Percentiles rank a stretch among this genome's conserved stretches.
phyloP scores from a whole-genome alignment of 1,284 basidiomycete genomes.

The Takashimella koratensis region DNA sequence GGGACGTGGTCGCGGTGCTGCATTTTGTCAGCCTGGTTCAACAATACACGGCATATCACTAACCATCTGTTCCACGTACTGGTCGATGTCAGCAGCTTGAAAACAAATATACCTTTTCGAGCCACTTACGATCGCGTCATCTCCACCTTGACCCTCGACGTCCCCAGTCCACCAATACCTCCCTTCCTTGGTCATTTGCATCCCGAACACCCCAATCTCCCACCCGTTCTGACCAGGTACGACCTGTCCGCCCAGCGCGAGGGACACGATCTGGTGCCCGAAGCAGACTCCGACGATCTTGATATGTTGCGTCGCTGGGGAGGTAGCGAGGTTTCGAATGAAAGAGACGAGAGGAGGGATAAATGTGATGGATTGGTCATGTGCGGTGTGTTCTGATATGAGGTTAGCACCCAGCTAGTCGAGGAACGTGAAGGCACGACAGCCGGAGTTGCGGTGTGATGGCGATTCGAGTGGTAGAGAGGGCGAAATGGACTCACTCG shows the following conservation, averaged over 20 bases:
- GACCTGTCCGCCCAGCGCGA: conserved; percentile 52
- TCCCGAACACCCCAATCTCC: conserved; percentile 52
- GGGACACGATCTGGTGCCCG: conserved; percentile 54
- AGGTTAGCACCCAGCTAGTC: too few species aligned
- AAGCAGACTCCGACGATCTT: conserved; percentile 52
- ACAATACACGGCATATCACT: conserved; percentile 1
- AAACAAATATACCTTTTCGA: neutral
- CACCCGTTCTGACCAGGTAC: conserved; percentile 51
- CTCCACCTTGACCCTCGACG: conserved; percentile 36
- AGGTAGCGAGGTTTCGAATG: conserved; percentile 27
- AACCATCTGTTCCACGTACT: conserved; percentile 54
- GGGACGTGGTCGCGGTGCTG: conserved; percentile 54
- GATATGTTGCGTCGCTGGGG: conserved; percentile 29
- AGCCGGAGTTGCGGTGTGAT: too few species aligned
- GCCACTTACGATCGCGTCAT: conserved; percentile 35
- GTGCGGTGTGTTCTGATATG: conserved; percentile 43
- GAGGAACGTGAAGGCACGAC: too few species aligned
- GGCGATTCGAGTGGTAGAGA: neutral
- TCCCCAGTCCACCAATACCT: conserved; percentile 48
- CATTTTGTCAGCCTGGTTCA: conserved; percentile 2
- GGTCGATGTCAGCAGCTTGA: conserved; percentile 1
- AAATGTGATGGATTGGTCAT: conserved; percentile 35
- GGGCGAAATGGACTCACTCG: conserved; percentile 38
- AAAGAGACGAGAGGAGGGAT: conserved; percentile 34
- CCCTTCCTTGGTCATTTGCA: conserved; percentile 50